Evolutionary conservation across 306 rosid species (phyloP), one percentile per base, ranked within the genome.

Genomic region (Mimosa bimucronata): DNA sequence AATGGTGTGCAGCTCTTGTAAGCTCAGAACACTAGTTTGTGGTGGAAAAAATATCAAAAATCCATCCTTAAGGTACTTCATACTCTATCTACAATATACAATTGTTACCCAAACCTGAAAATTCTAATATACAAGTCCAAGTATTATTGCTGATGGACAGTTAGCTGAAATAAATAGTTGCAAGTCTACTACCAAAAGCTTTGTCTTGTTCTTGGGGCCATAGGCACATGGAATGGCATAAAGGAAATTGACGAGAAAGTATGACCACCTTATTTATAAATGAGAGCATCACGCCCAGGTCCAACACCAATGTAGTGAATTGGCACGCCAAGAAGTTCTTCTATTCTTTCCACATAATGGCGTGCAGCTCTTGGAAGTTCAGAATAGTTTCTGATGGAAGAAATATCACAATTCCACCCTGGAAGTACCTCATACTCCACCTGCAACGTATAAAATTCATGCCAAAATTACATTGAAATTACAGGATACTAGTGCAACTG

Each of bases 201-300:
- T 74, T 65, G 45, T 73, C 79, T 80, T 70, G 73, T 62, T 71
- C 81, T 84, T 77, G 71, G 73, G 71, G 79, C 71, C 75, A 70
- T n/a, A 73, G 84, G 45, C 61, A 62, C 78, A 41, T 37, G 82
- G 77, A 60, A 71, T 34, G 62, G 70, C 62, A 67, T 26, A 58
- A 8, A 38, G 60, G 55, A 52, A 61, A 50, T 30, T 16, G 74
- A 37, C 10, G 30, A 9, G 48, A 69, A 77, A 69, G 5, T 41
- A 53, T 57, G 1, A 37, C 6, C 14, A 41, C 15, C 67, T 86
- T 85, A 95, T 79, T 95, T 95, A 82, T 53, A 86, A 50, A 96
- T 88, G 72, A 96, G 93, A 7, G 99, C 98, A 84, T 96, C 99
- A 4, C 99, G 98, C 65, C 98, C 97, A 52, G 98, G 97, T 9